Conservation (phyloP, 2,329 filamentous ascomycete species). For the Calonectria hawksworthii region DNA sequence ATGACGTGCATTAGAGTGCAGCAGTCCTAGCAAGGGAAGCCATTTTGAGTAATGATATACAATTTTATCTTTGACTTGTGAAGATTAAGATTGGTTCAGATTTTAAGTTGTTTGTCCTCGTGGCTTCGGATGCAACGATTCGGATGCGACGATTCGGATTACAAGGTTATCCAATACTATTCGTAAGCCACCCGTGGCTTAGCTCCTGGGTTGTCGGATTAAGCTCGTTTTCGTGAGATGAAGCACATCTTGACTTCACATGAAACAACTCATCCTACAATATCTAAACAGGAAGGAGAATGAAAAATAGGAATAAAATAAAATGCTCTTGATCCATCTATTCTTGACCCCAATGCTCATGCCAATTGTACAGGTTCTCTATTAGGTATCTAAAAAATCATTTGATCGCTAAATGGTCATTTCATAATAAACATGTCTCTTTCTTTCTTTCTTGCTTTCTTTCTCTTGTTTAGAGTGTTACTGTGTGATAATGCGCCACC, state of each 20-base stretch:
- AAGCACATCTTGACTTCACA: too few relatives aligned
- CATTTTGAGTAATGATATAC: neutral
- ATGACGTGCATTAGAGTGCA: too few relatives aligned
- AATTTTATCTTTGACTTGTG: neutral
- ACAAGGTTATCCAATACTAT: too few relatives aligned
- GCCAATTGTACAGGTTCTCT: neutral
- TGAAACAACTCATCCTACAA: neutral
- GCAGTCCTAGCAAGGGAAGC: neutral
- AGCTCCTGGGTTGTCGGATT: neutral
- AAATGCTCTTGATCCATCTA: neutral
- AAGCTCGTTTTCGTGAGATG: neutral
- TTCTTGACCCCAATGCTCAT: neutral
- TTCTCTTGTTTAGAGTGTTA: neutral
- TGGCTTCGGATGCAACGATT: too few relatives aligned
- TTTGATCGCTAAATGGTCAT: conserved; percentile 9
- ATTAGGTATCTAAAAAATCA: neutral
- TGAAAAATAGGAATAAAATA: neutral
- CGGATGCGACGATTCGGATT: too few relatives aligned
- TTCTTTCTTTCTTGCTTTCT: too few relatives aligned
- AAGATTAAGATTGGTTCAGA: neutral
- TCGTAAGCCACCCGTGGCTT: too few relatives aligned
- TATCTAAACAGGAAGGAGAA: neutral
- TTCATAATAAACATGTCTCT: neutral
- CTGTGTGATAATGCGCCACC: neutral
- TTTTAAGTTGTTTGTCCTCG: neutral